Evolutionary conservation across 441 rosid genomes (phyloP).

Genomic region (Mallotus japonicus): DNA sequence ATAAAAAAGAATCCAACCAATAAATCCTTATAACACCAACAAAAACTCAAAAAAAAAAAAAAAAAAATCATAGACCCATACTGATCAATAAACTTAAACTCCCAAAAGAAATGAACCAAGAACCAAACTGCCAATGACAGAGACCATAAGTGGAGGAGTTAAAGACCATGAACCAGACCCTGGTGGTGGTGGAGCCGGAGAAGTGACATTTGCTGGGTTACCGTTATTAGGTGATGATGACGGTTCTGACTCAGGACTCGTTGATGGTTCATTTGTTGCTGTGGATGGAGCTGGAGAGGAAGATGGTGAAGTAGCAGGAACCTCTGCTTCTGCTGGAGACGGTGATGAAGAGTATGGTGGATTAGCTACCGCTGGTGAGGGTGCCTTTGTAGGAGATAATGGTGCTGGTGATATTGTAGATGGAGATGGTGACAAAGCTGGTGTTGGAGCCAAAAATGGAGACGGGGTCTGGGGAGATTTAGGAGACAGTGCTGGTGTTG

Average conservation of each 20-base stretch:
- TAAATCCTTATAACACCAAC: not conserved
- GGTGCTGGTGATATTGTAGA: not conserved
- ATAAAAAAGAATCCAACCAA: not conserved
- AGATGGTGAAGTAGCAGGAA: conserved; percentile 9
- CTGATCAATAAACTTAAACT: not conserved
- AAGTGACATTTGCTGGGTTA: not conserved
- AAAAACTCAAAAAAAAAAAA: too few relatives aligned
- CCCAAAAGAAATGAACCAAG: not conserved
- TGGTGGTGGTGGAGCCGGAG: conserved; percentile 3
- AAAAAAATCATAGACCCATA: not conserved
- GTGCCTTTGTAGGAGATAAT: not conserved
- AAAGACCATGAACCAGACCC: conserved; percentile 23
- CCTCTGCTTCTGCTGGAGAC: conserved; percentile 7
- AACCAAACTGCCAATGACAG: conserved; percentile 22
- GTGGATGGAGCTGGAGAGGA: conserved; percentile 5
- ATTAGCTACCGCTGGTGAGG: conserved; percentile 12
- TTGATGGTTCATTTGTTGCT: not conserved
- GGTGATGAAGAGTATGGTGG: conserved; percentile 11
- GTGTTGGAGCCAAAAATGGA: conserved; percentile 10
- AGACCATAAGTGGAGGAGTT: conserved; percentile 19
- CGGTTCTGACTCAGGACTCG: not conserved
- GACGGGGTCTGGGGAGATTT: conserved; percentile 1
- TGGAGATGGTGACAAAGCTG: not conserved
- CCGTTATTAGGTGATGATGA: conserved; percentile 16
- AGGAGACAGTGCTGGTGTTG: conserved; percentile 1